These are phyloP conservation scores for Xylaria sp. DNA, from an alignment of 2,329 filamentous ascomycete species.

Conservation along the genomic window DNA sequence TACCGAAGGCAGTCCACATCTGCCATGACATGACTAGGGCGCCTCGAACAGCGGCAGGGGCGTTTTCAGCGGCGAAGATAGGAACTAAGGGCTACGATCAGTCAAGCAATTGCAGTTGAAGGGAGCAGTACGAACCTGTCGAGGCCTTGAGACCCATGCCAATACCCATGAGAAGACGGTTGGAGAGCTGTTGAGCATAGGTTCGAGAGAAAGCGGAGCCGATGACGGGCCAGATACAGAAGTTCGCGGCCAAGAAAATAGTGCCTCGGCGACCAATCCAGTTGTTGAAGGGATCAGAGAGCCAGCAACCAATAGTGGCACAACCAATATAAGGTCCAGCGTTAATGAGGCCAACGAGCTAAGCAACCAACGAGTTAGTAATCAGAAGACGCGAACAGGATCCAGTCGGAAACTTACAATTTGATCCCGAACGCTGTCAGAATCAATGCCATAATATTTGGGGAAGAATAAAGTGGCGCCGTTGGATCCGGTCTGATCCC, in stretches of 20 bases:
- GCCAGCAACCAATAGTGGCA: conserved; percentile 65
- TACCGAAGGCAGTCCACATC: conserved; percentile 71
- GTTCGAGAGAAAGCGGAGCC: conserved; percentile 76
- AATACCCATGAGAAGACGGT: conserved; percentile 78
- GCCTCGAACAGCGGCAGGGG: conserved; percentile 74
- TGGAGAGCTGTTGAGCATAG: conserved; percentile 77
- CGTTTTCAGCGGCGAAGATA: conserved; percentile 79
- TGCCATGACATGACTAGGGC: conserved; percentile 88
- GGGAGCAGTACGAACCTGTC: conserved; percentile 55
- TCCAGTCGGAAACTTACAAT: conserved; percentile 45
- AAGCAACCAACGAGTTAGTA: conserved; percentile 29
- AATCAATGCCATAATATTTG: conserved; percentile 60
- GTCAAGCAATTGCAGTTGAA: neutral
- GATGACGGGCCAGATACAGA: conserved; percentile 75
- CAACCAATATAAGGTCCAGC: conserved; percentile 56
- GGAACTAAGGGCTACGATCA: conserved; percentile 61
- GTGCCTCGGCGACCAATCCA: conserved; percentile 68
- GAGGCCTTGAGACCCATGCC: conserved; percentile 80
- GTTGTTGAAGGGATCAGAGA: conserved; percentile 69
- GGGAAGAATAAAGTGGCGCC: conserved; percentile 72
- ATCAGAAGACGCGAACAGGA: conserved; percentile 20
- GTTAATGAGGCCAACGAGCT: conserved; percentile 69
- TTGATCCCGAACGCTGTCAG: conserved; percentile 39
- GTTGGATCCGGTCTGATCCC: conserved; percentile 73
- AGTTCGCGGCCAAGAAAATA: conserved; percentile 79